Base-by-base conservation (phyloP, 352 stramenopile genomes). In the Pythium utonaiense region DNA sequence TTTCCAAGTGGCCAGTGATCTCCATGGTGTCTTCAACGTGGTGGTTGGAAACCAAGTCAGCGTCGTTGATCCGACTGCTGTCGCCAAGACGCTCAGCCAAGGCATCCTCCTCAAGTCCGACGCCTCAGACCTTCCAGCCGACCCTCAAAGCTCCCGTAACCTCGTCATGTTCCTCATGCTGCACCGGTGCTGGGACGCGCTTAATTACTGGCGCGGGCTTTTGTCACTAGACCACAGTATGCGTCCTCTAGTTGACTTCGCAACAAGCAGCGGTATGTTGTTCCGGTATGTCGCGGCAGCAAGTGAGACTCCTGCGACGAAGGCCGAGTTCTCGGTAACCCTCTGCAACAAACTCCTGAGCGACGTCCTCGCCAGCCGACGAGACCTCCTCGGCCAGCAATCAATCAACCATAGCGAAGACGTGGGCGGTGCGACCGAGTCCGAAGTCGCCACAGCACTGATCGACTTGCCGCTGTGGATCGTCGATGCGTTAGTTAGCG, bases 401-500 rank as follows among this genome's bases (percentile, higher is more conserved):
- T 33, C 6, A 1, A 54, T 54, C 30, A 65, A 24, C 24, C 40
- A 33, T 5, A 31, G 21, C 12, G 58, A 59, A 33, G 51, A 59
- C 10, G 54, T 12, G 8, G 58, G 48, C 19, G 22, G 25, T 38
- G 19, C 40, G 13, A 24, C 50, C 16, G 36, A 57, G 19, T 60
- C 64, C 10, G 41, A 60, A 27, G 56, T 70, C 22, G 51, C 69
- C 5, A 73, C 77, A 36, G 44, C 80, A 12, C 53, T 91, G 36
- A 62, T 83, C 28, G 71, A 77, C 8, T 60, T 93, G 34, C 82
- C 85, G 25, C 56, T 93, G 17, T 85, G 77, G 75, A 66, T 86
- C 25, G 60, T 94, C 9, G 81, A 94, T 42, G 82, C 78, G 16
- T 55, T 92, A 14, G 76, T 89, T 3, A 86, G 77, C 38, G 73